Base-by-base conservation (phyloP, 208 protist genomes). In the Acanthamoeba sp. region DNA sequence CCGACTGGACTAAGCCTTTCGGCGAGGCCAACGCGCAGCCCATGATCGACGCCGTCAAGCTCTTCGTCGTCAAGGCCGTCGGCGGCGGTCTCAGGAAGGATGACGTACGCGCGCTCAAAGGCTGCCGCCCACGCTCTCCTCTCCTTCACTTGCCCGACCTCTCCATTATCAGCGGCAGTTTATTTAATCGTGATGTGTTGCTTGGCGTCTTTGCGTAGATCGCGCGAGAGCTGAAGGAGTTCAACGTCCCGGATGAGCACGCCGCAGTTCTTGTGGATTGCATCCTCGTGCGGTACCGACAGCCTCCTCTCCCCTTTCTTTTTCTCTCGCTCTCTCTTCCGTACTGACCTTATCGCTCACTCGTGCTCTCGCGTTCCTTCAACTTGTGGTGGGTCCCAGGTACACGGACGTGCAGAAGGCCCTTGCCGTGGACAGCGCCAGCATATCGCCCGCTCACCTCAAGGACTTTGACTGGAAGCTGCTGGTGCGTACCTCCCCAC, bases 381-480 rank as follows among this genome's bases (percentile, higher is more conserved):
- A 55, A 6, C 48, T 55, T 64, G 57, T 32, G 0, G 29, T 7
- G 62, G 6, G 2, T 7, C 18, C 5, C 40, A 80, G 71, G 27
- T 80, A 80, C 71, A 80, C 71, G 6, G 71, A 80, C 38, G 71
- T 80, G 32, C 71, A 50, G 18, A 80, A 80, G 71, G 71, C 71
- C 2, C 71, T 80, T 0, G 32, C 71, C 27, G 32, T 6, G 34
- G 71, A 80, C 40, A 80, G 16, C 0, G 71, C 71, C n/a, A 9
- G 20, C 0, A 27, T 80, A 16, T 42, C 71, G 38, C 38, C 71
- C 22, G 71, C 71, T 14, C 71, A 80, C 71, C 71, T 80, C 38
- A 80, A 80, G 71, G 71, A 80, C 40, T 80, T 80, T 48, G 71
- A 80, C 40, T 80, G 71, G 71, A 80, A 80, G 71, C 71, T 80